Evolutionary conservation across 805 yeast genomes (phyloP).

Genomic region (Zygosaccharomyces pseudorouxii): DNA sequence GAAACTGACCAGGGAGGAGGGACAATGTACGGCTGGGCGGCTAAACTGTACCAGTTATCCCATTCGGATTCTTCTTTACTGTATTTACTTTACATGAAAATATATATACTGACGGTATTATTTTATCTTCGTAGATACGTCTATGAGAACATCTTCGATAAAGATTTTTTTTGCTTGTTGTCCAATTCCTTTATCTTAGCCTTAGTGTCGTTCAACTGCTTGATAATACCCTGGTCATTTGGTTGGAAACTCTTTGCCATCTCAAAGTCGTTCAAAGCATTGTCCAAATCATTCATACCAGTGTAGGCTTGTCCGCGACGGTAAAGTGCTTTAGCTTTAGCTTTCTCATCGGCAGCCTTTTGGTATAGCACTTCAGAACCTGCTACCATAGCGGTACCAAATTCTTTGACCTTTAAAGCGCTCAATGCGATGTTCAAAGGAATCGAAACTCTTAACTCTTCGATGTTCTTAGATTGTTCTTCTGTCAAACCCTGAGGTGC

Average conservation of each 20-base stretch:
- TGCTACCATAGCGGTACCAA: constrained; percentile 50
- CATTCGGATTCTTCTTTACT: neutral
- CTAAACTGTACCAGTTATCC: neutral
- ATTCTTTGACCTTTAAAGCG: constrained; percentile 58
- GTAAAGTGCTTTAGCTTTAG: constrained; percentile 79
- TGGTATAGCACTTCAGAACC: constrained; percentile 64
- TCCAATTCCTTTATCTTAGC: constrained; percentile 46
- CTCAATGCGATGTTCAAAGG: constrained; percentile 71
- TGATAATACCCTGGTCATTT: constrained; percentile 63
- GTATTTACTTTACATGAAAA: neutral
- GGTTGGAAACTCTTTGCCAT: constrained; percentile 63
- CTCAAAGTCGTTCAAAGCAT: constrained; percentile 61
- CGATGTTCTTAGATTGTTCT: constrained; percentile 46
- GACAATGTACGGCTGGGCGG: neutral
- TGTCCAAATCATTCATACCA: constrained; percentile 60
- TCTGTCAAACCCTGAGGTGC: constrained; percentile 53
- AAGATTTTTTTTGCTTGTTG: constrained; percentile 68
- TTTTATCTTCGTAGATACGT: neutral
- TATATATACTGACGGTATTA: neutral
- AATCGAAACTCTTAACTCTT: constrained; percentile 56
- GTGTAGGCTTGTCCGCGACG: constrained; percentile 78
- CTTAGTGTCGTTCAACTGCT: constrained; percentile 60
- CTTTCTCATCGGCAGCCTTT: constrained; percentile 54
- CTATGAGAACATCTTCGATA: constrained; percentile 58
- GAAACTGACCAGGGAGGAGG: neutral